Evolutionary conservation across 2,329 filamentous ascomycete species (phyloP), one percentile per base, ranked within the genome.

Genomic region (Thielaviopsis ethacetica): DNA sequence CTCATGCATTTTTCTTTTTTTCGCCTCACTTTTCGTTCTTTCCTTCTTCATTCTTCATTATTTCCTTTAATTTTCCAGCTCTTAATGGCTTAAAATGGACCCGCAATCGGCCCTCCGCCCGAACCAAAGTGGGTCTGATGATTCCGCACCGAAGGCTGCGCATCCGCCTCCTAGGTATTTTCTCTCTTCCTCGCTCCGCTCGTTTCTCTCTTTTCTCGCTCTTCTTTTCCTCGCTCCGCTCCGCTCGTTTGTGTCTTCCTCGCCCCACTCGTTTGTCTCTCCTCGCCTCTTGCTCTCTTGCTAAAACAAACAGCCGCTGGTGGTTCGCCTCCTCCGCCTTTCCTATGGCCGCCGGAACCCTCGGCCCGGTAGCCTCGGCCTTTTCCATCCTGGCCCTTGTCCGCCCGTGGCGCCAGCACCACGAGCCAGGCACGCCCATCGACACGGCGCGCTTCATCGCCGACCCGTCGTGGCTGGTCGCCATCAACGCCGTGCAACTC

Each of bases 371-470:
- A 10, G 91, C 91, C 2, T 95, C 91, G 60, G 83, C 93, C 30
- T 86, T 93, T 70, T 91, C 86, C 60, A 89, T 95, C 61, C 89
- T 86, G 62, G 88, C 90, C 7, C 76, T 95, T n/a, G 87, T 88
- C 1, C 83, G 82, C 27, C 81, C 81, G 22, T 95, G 90, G 91
- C 77, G 87, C 62, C 79, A 84, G 67, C 73, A 74, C 54, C 71
- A 79, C 5, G 68, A 70, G 1, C 74, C 76, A 0, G 72, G 73
- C 0, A 72, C 76, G 5, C 67, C 76, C 1, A 66, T 78, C 5
- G 71, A 77, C 10, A 66, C 73, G 1, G 83, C 80, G 3, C 17
- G 19, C 30, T 63, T 59, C 0, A 76, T 86, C 59, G 49, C 64
- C 0, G 89, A 95, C 68, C 89, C 90, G 0, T 63, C 69, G 63